phyloP scores from a whole-genome alignment of 305 asterid genomes.

The Fraxinus ornus region DNA sequence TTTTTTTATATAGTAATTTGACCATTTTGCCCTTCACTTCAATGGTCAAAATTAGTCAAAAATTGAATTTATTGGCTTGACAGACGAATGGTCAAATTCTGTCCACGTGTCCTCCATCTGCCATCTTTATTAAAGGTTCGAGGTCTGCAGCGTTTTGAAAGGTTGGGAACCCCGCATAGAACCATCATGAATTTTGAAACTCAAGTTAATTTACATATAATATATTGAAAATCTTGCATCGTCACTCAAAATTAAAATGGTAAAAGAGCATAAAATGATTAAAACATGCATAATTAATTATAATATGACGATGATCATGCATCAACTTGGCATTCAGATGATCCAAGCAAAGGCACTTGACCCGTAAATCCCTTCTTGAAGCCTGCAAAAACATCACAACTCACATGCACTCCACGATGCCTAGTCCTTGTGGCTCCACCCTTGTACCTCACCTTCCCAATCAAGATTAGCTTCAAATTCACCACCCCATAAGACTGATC shows the following conservation, averaged over 20 bases:
- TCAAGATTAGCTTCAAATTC: conserved; percentile 46
- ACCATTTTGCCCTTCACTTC: too few relatives aligned
- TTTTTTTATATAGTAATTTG: too few relatives aligned
- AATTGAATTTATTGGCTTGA: too few relatives aligned
- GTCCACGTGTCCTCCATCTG: too few relatives aligned
- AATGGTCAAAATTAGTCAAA: too few relatives aligned
- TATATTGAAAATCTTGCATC: not conserved
- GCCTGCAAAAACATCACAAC: conserved; percentile 55
- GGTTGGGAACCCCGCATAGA: too few relatives aligned
- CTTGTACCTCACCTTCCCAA: conserved; percentile 46
- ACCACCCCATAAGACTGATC: conserved; percentile 62
- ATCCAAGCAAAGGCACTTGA: conserved; percentile 48
- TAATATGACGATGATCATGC: conserved; percentile 13
- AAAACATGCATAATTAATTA: not conserved
- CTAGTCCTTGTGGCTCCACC: conserved; percentile 34
- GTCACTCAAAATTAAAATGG: not conserved
- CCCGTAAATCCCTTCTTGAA: conserved; percentile 48
- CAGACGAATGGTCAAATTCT: too few relatives aligned
- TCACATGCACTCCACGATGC: conserved; percentile 36
- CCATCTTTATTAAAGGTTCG: too few relatives aligned
- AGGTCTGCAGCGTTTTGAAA: too few relatives aligned
- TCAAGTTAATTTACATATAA: not conserved
- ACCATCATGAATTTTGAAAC: too few relatives aligned
- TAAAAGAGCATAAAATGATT: not conserved
- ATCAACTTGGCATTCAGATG: conserved; percentile 48